Conservation (phyloP, 495 filamentous ascomycete species). For the Lentithecium fluviatile region DNA sequence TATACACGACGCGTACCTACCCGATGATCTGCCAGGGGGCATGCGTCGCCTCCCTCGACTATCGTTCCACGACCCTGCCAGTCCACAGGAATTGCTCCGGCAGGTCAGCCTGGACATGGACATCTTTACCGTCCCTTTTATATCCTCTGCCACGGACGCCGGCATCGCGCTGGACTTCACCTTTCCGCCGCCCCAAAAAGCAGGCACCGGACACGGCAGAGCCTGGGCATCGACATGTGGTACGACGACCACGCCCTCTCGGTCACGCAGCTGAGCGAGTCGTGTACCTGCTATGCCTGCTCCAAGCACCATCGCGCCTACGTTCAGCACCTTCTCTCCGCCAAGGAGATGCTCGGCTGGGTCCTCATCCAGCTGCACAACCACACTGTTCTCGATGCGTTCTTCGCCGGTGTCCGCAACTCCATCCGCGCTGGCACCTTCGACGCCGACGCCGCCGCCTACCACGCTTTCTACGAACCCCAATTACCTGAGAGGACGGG, state of each 20-base stretch:
- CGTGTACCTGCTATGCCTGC: constrained; percentile 83
- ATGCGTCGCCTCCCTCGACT: constrained; percentile 66
- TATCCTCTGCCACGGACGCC: constrained; percentile 71
- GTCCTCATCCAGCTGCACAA: constrained; percentile 91
- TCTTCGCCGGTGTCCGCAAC: constrained; percentile 68
- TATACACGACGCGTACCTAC: constrained; percentile 69
- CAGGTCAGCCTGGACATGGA: constrained; percentile 77
- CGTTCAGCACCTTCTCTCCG: constrained; percentile 77
- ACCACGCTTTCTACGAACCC: constrained; percentile 61
- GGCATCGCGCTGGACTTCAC: constrained; percentile 81
- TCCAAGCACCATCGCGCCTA: constrained; percentile 80
- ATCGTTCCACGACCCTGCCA: constrained; percentile 62
- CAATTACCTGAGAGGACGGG: constrained; percentile 72
- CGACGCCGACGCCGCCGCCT: constrained; percentile 56
- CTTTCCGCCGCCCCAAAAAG: constrained; percentile 53
- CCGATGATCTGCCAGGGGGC: constrained; percentile 60
- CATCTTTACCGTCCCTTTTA: constrained; percentile 71
- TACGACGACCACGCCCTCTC: constrained; percentile 54
- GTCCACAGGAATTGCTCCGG: constrained; percentile 71
- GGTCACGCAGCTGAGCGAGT: constrained; percentile 54
- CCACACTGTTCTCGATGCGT: constrained; percentile 63
- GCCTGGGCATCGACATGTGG: constrained; percentile 80
- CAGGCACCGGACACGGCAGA: not conserved
- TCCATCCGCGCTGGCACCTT: constrained; percentile 64
- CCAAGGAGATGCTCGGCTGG: constrained; percentile 97